These are phyloP conservation scores for Pseudohalonectria lignicola DNA, from an alignment of 2,329 filamentous ascomycete species.

Conservation along the genomic window DNA sequence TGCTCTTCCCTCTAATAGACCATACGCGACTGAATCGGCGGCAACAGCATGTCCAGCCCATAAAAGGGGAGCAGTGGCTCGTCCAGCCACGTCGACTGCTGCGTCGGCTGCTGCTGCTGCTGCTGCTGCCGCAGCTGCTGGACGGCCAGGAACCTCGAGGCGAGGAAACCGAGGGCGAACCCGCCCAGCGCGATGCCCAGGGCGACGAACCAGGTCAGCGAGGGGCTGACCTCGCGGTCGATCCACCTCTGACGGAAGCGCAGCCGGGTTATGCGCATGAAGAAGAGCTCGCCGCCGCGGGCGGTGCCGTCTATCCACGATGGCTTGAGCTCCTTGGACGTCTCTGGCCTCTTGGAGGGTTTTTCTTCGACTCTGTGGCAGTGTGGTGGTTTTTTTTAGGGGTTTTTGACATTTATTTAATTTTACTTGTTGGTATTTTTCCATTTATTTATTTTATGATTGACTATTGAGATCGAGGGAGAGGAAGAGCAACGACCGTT, in stretches of 20 bases:
- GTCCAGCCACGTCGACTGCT: too few species aligned
- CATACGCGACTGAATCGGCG: too few species aligned
- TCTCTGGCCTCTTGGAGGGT: constrained; percentile 7
- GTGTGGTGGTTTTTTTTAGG: too few species aligned
- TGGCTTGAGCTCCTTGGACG: constrained; percentile 13
- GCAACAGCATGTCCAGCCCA: too few species aligned
- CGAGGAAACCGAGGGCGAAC: constrained; percentile 11
- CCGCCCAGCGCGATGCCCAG: constrained; percentile 10
- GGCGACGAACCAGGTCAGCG: constrained; percentile 12
- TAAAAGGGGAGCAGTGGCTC: too few species aligned
- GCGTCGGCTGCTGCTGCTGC: too few species aligned
- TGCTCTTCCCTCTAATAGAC: too few species aligned
- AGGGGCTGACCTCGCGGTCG: constrained; percentile 14
- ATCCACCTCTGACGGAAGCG: constrained; percentile 18
- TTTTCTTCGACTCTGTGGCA: constrained; percentile 17
- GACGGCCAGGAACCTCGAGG: background rate
- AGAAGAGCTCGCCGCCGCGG: constrained; percentile 16
- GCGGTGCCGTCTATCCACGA: constrained; percentile 7
- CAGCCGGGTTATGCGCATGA: constrained; percentile 20
- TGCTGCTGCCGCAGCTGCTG: too few species aligned
- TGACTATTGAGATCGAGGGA: background rate
- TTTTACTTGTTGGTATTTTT: background rate
- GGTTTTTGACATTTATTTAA: background rate
- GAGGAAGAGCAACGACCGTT: background rate
- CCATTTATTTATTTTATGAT: constrained; percentile 2